These are phyloP conservation scores for Arabidopsis suecica DNA, from an alignment of 345 rosid genomes.

Conservation along the genomic window DNA sequence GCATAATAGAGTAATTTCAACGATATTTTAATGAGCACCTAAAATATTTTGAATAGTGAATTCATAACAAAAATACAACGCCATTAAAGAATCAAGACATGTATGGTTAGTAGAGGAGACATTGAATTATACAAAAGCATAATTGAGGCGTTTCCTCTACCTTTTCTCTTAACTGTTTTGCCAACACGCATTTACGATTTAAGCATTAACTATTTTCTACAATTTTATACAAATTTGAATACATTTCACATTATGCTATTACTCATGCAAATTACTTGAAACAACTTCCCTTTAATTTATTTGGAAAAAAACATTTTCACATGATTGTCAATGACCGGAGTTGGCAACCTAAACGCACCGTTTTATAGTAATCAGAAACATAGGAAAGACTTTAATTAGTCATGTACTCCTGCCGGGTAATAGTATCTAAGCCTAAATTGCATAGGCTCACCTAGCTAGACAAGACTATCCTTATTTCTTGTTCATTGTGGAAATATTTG, in stretches of 20 bases:
- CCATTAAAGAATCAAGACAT: background rate
- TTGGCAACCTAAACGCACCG: background rate
- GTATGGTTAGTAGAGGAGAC: slow-evolving; percentile 24
- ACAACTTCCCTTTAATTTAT: slow-evolving; percentile 6
- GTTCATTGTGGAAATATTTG: background rate
- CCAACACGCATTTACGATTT: slow-evolving; percentile 21
- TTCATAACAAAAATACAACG: background rate
- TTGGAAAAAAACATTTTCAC: slow-evolving; percentile 23
- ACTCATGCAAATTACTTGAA: slow-evolving; percentile 21
- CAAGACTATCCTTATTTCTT: background rate
- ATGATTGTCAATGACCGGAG: background rate
- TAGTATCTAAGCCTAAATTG: background rate
- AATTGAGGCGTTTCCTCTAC: slow-evolving; percentile 4
- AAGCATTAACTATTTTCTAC: slow-evolving; percentile 2
- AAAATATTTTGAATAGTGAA: background rate
- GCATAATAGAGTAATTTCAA: background rate
- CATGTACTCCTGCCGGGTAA: background rate
- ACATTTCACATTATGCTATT: slow-evolving; percentile 18
- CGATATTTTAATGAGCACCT: background rate
- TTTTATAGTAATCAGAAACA: slow-evolving; percentile 5
- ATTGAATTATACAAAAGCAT: slow-evolving; percentile 7
- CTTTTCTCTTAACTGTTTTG: background rate
- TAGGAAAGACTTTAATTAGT: slow-evolving; percentile 3
- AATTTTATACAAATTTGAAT: background rate
- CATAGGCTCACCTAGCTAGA: slow-evolving; percentile 11